Evolutionary conservation across 257 asterid species (phyloP), one percentile per base, ranked within the genome.

Genomic region (Coffea eugenioides): DNA sequence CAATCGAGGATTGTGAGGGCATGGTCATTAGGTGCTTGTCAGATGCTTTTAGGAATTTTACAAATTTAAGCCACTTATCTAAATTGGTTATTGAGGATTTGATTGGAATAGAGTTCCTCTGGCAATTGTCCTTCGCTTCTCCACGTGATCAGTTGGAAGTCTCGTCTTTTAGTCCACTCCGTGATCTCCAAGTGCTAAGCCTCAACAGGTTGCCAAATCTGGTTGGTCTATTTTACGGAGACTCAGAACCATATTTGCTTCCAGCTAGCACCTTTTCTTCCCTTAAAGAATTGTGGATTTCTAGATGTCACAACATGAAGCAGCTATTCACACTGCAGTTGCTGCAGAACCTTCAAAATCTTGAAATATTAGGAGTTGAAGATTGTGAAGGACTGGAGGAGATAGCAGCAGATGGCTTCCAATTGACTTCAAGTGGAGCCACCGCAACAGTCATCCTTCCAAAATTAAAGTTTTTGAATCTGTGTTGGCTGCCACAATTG

Each of bases 251-350:
- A 68, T 10, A 31, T 3, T 9, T 5, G 10, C 78, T 79, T 72
- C 80, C 66, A 7, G 3, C 52, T 52, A 84, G 81, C 27, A 69
- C 80, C 67, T 85, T 85, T 71, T 80, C 81, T 23, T 56, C 21
- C 9, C 48, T 67, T 31, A 67, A 0, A 0, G 10, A 3, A 4
- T 13, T 67, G 9, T 1, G 2, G 9, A 67, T 67, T 6, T 1
- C 2, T 0, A 0, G 0, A 4, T 65, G 39, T 25, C 3, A 10
- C 43, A 27, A 65, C 27, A 5, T 65, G 41, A 65, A 6, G 46
- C 36, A 67, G 0, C 72, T 67, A 12, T 16, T 67, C 72, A 31
- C 46, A 12, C 10, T 39, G 21, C 23, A 36, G 4, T 15, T 36
- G n/a, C 46, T 67, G 9, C 43, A 36, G 36, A 67, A 36, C 45